Base-by-base conservation (phyloP, 306 rosid genomes). In the Quercus aquifolioides region DNA sequence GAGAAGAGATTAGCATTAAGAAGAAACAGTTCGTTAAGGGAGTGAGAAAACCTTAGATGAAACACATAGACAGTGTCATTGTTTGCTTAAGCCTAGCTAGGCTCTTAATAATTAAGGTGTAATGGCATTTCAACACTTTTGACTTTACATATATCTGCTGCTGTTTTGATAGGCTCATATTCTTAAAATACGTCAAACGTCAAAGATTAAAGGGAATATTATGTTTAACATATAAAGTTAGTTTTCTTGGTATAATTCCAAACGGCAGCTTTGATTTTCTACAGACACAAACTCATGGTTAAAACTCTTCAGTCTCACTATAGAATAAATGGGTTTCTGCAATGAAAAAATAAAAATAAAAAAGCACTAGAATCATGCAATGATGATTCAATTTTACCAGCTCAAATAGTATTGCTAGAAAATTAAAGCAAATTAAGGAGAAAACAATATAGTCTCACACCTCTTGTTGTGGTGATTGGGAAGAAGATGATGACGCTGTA, bases 401-500 rank as follows among this genome's bases (percentile, higher is more conserved):
- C 65, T 23, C 30, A 77, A 56, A 26, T 78, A 54, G 26, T 21
- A 68, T 35, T 14, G 26, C 26, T 35, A 23, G 12, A 8, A 51
- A 41, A 41, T 7, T 41, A 41, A 41, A 41, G 46, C 46, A 52
- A 10, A 19, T 7, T 5, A 10, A 55, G 13, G 30, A n/a, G n/a
- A 56, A 6, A 31, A 26, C 6, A 28, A 56, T 35, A 35, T 35
- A 35, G 3, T 10, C 17, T 26, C 31, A 3, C 68, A 57, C 72
- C 72, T 68, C 72, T 68, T 58, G 75, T 59, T 55, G 33, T 20
- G 80, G 52, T 56, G 77, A 76, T 25, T 64, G 76, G 15, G 85
- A 76, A 70, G 89, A 76, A n/a, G 75, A 41, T 23, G 88, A 75
- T 10, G 87, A 84, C 82, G 87, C 77, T 35, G 86, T 74, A 26